Conservation (phyloP, 2,329 filamentous ascomycete species). For the Metarhizium sp. region DNA sequence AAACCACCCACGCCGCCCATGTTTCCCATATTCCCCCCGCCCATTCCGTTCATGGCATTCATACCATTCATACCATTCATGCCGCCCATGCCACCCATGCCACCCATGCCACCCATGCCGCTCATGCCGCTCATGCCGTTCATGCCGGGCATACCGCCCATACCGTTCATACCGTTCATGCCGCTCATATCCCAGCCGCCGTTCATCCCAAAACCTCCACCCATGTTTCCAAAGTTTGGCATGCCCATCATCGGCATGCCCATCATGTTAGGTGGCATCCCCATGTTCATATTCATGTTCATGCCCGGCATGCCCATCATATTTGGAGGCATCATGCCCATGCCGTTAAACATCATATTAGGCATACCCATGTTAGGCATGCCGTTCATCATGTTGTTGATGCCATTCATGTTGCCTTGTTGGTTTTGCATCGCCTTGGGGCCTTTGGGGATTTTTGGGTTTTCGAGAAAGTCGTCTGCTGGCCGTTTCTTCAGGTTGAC, state of each 20-base stretch:
- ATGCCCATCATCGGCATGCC: constrained; percentile 18
- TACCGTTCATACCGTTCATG: constrained; percentile 23
- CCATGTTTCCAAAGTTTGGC: constrained; percentile 19
- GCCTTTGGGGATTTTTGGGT: constrained; percentile 55
- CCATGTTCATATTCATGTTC: constrained; percentile 14
- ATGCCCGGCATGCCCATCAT: constrained; percentile 29
- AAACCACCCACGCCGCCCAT: constrained; percentile 24
- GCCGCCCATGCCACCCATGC: constrained; percentile 16
- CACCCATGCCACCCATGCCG: constrained; percentile 15
- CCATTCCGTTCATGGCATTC: constrained; percentile 27
- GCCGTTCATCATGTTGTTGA: constrained; percentile 36
- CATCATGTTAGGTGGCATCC: constrained; percentile 17
- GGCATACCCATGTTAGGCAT: constrained; percentile 20
- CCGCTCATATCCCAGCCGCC: constrained; percentile 25
- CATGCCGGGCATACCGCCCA: constrained; percentile 13
- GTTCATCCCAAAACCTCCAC: constrained; percentile 17
- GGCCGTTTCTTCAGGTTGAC: constrained; percentile 64
- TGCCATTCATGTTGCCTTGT: constrained; percentile 31
- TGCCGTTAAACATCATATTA: background rate
- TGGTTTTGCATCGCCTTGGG: constrained; percentile 56
- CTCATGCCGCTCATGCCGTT: constrained; percentile 12
- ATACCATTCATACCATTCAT: constrained; percentile 26
- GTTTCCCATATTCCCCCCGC: constrained; percentile 12
- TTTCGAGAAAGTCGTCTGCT: constrained; percentile 62
- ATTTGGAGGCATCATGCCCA: constrained; percentile 22